Base-by-base conservation (phyloP, 2,329 filamentous ascomycete genomes). In the Phialophora tarda region DNA sequence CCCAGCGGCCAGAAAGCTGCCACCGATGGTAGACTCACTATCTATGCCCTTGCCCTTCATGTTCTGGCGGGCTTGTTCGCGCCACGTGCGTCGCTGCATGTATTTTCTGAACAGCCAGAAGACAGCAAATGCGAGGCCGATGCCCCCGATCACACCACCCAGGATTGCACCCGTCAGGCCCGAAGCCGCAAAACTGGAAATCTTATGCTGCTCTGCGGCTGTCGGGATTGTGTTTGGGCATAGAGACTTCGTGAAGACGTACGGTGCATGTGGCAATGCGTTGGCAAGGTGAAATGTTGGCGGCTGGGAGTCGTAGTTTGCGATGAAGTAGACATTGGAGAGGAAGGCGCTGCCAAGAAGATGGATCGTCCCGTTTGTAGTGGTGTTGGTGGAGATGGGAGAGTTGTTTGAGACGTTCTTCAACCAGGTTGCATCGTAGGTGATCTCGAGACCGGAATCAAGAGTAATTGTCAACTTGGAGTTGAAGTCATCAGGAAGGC, bases 321-420 rank as follows among this genome's bases (percentile, higher is more conserved):
- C 75, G 74, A 80, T 81, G 34, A 82, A 75, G 70, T 82, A 82
- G 63, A 81, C 74, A 65, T 81, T 77, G 14, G 73, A 74, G 41
- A 82, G 77, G 69, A 79, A 82, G 5, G 80, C 77, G 48, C 76
- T 69, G 24, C 77, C 77, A 60, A 82, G 76, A 56, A 77, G 77
- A 21, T 57, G 60, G 14, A 63, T 23, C 23, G 53, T 50, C 12
- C 28, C 44, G 10, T 77, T 76, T 0, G 68, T 63, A 5, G 72
- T 53, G 26, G 66, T 26, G 14, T 61, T 51, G 4, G 72, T 60
- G 12, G 71, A 71, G 34, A 75, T 66, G 12, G 73, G 74, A 10
- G 72, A 71, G 23, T 72, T 66, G 59, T 72, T 71, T 26, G 72
- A 69, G 11, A 67, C 63, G 26, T 79, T 80, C 2, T 70, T 73